phyloP scores from a whole-genome alignment of 192 early-diverging fungal species.

The Rhizophagus prolifer region DNA sequence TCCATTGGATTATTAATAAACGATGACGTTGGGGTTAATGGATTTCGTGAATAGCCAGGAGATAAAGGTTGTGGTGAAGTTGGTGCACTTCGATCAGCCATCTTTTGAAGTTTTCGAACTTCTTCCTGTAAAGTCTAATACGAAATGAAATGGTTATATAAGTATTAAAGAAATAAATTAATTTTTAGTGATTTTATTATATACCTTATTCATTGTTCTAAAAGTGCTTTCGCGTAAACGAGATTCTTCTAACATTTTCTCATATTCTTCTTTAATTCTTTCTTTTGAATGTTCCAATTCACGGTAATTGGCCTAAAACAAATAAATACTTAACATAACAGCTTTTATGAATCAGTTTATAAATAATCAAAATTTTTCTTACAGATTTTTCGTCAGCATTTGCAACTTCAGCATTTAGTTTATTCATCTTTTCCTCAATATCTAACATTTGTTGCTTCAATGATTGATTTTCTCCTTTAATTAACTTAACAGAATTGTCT shows the following conservation, averaged over 20 bases:
- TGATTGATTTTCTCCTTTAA: constrained; percentile 32
- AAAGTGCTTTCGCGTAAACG: constrained; percentile 67
- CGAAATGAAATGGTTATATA: not conserved
- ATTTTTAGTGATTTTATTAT: not conserved
- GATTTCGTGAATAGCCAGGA: constrained; percentile 11
- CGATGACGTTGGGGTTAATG: constrained; percentile 11
- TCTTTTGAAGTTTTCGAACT: constrained; percentile 62
- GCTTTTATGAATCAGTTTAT: not conserved
- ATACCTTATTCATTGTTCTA: constrained; percentile 73
- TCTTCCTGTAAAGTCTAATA: constrained; percentile 76
- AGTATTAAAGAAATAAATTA: not conserved
- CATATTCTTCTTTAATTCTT: constrained; percentile 44
- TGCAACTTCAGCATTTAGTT: constrained; percentile 32
- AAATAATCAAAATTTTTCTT: constrained; percentile 24
- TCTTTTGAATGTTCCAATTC: constrained; percentile 45
- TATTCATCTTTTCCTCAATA: constrained; percentile 30
- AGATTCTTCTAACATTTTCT: constrained; percentile 64
- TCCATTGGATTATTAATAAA: constrained; percentile 30
- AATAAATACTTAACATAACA: not conserved
- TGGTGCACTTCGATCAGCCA: constrained; percentile 24
- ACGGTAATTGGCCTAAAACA: constrained; percentile 44
- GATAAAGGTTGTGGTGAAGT: constrained; percentile 27
- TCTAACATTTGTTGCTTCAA: constrained; percentile 29
- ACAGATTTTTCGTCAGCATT: constrained; percentile 34
- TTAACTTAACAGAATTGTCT: not conserved